Evolutionary conservation across 768 basidiomycete genomes (phyloP).

Genomic region (Mycena belliarum): DNA sequence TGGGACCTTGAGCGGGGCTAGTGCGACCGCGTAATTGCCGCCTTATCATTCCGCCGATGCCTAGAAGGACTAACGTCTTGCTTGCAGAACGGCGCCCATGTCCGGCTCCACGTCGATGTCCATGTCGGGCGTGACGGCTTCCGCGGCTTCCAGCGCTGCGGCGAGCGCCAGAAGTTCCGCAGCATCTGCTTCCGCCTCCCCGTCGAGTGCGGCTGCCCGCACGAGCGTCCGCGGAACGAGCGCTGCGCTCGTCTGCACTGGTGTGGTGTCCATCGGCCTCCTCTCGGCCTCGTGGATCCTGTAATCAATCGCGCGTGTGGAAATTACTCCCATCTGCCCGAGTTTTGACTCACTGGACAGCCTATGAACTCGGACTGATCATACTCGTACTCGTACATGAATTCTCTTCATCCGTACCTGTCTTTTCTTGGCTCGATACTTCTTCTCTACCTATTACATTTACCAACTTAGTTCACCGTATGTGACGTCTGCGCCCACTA

Average conservation of each 20-base stretch:
- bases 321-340: no score
- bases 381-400: not conserved
- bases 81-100: no score
- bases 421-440: constrained; percentile 9
- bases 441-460: not conserved
- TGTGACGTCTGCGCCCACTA: not conserved
- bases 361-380: not conserved
- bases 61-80: no score
- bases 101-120: not conserved
- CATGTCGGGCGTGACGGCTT: not conserved
- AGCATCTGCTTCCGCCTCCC: not conserved
- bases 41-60: no score
- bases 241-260: not conserved
- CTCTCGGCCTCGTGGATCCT: constrained; percentile 8
- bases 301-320: not conserved
- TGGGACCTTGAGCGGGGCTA: not conserved
- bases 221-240: not conserved
- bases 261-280: constrained; percentile 1
- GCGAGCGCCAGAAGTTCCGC: not conserved
- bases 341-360: not conserved
- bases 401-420: constrained; percentile 6
- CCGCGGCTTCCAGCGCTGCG: not conserved
- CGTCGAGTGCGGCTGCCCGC: not conserved
- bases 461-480: not conserved
- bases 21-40: not conserved